Base-by-base conservation (phyloP, 1,284 basidiomycete genomes). In the Hypsizygus ulmarius region DNA sequence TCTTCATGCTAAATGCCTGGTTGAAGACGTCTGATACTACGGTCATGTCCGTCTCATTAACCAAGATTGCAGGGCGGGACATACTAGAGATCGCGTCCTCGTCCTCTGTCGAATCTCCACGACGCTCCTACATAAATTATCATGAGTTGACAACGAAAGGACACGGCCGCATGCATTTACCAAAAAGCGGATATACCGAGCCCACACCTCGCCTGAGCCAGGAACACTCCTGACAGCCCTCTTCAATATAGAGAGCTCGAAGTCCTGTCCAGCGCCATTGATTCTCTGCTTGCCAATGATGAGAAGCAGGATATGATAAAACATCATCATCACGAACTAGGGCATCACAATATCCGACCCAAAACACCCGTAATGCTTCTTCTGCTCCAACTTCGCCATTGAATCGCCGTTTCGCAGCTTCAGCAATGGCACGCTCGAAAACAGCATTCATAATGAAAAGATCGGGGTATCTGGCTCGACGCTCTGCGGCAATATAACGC, bases 401-500 rank as follows among this genome's bases (percentile, higher is more conserved):
- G 54, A 81, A 80, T 39, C 76, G 68, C 36, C 74, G 67, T 59
- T 70, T 80, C 3, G 82, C 84, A 1, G 83, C 84, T 53, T 89
- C 82, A 2, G 83, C 71, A 38, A 93, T 81, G 0, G 90, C 84
- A 8, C 93, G 79, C 63, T 95, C 91, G 58, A 87, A 90, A 1
- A 93, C 69, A 1, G 73, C 73, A 3, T 70, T 67, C 21, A 87
- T 71, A 5, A 92, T 70, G 32, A 75, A 71, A 3, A 78, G 53
- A 58, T 93, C 85, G 0, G 83, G 82, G 43, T 75, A 72, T 61
- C 81, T 87, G 27, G 78, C 75, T 40, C 77, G 74, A 28, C 79
- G 76, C 61, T 92, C 90, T 47, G 76, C 76, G 0, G 74, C 67
- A 45, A 86, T 72, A 59, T 89, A 91, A 40, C 73, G 75, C 9